These are phyloP conservation scores for Pseudohalonectria lignicola DNA, from an alignment of 2,329 filamentous ascomycete species.

Conservation along the genomic window DNA sequence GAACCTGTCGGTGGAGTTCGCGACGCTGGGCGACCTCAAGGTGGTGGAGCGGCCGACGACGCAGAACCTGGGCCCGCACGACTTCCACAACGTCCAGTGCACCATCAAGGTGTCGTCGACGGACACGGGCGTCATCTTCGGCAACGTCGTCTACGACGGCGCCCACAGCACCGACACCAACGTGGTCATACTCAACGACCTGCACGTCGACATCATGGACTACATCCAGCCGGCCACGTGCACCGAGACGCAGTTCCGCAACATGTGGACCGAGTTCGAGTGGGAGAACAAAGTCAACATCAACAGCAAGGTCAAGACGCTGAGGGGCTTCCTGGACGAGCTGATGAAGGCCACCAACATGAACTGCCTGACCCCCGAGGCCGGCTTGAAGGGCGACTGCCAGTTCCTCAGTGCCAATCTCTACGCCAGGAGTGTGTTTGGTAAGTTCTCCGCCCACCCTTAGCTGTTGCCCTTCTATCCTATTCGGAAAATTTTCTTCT, in stretches of 20 bases:
- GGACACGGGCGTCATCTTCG: slow-evolving; percentile 96
- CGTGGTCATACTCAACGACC: slow-evolving; percentile 94
- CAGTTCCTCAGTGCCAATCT: slow-evolving; percentile 96
- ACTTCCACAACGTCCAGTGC: slow-evolving; percentile 96
- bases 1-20: slow-evolving; percentile 95
- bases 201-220: slow-evolving; percentile 99
- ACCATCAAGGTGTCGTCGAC: slow-evolving; percentile 98
- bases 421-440: slow-evolving; percentile 94
- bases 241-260: slow-evolving; percentile 95
- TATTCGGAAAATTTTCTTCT: no score
- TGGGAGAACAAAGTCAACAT: slow-evolving; percentile 99
- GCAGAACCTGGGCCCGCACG: slow-evolving; percentile 87
- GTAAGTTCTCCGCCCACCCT: slow-evolving; percentile 47
- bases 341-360: slow-evolving; percentile 98
- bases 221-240: slow-evolving; percentile 97
- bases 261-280: slow-evolving; percentile 99
- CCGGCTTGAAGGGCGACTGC: slow-evolving; percentile 92
- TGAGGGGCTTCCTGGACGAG: slow-evolving; percentile 85
- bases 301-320: slow-evolving; percentile 87
- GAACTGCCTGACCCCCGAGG: slow-evolving; percentile 93
- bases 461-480: background rate
- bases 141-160: slow-evolving; percentile 96
- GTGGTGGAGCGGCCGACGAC: slow-evolving; percentile 94
- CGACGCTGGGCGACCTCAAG: slow-evolving; percentile 94
- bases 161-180: slow-evolving; percentile 86